Evolutionary conservation across 1,139 yeast genomes (phyloP).

Genomic region (Meyerozyma smithsonii): DNA sequence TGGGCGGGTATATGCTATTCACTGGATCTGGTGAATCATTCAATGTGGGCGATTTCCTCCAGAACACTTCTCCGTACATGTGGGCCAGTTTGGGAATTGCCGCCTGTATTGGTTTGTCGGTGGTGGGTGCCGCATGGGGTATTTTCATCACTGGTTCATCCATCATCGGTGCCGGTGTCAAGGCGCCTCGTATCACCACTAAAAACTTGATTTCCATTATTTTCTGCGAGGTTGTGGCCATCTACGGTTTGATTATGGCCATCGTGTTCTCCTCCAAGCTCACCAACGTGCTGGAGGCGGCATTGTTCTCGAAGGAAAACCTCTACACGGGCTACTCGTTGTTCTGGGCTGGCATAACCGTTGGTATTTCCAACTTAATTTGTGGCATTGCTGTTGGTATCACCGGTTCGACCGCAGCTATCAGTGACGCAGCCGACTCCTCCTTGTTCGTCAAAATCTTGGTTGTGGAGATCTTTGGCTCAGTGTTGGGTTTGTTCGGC

Average conservation of each 20-base stretch:
- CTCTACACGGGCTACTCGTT: conserved; percentile 89
- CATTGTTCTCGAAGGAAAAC: conserved; percentile 73
- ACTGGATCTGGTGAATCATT: conserved; percentile 89
- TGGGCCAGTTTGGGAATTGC: conserved; percentile 95
- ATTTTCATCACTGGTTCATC: conserved; percentile 94
- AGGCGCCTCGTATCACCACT: conserved; percentile 95
- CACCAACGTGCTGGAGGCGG: conserved; percentile 60
- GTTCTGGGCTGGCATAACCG: conserved; percentile 98
- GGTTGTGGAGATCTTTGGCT: conserved; percentile 95
- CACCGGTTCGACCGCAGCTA: conserved; percentile 97
- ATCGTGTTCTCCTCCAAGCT: conserved; percentile 93
- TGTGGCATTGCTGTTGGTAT: conserved; percentile 98
- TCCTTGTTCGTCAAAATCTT: conserved; percentile 91
- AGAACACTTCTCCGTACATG: conserved; percentile 87
- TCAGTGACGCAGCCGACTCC: conserved; percentile 96
- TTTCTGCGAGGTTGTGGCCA: conserved; percentile 99
- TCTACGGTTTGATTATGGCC: conserved; percentile 96
- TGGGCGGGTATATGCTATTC: conserved; percentile 70
- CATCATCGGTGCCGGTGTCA: conserved; percentile 96
- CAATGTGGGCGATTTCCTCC: conserved; percentile 83
- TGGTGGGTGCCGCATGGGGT: conserved; percentile 99
- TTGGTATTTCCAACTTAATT: conserved; percentile 85
- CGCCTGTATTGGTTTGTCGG: conserved; percentile 90
- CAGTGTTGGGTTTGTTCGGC: conserved; percentile 90
- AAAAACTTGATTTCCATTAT: conserved; percentile 94